phyloP scores from a whole-genome alignment of 2,329 filamentous ascomycete species.

The Colletotrichum eremochloae region DNA sequence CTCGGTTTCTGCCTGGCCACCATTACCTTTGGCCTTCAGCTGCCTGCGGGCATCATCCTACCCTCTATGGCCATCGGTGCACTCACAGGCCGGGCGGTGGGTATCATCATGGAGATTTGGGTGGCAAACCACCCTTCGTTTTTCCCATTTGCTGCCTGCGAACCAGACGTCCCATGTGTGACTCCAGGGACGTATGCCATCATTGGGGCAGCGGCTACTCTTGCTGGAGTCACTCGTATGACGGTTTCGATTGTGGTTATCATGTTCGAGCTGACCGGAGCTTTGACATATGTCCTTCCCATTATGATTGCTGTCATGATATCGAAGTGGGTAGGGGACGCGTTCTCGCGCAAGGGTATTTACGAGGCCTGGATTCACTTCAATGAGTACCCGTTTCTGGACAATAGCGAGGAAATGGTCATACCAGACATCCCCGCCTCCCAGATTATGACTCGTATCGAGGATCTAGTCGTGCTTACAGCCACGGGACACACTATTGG shows the following conservation, averaged over 20 bases:
- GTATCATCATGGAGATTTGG: constrained; percentile 90
- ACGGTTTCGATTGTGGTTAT: constrained; percentile 99
- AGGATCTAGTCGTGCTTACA: constrained; percentile 89
- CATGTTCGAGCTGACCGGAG: constrained; percentile 98
- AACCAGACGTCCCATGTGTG: constrained; percentile 88
- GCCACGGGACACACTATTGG: constrained; percentile 90
- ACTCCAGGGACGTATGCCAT: constrained; percentile 97
- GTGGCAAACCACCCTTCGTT: constrained; percentile 83
- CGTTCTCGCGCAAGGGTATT: constrained; percentile 91
- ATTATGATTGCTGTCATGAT: constrained; percentile 99
- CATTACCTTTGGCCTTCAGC: constrained; percentile 92
- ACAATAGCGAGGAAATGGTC: constrained; percentile 82
- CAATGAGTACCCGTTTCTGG: constrained; percentile 94
- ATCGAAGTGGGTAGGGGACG: constrained; percentile 97
- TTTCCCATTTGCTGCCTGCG: constrained; percentile 83
- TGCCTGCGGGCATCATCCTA: constrained; percentile 94
- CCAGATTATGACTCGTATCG: constrained; percentile 91
- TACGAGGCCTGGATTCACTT: constrained; percentile 99
- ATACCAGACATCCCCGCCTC: constrained; percentile 88
- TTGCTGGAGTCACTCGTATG: constrained; percentile 94
- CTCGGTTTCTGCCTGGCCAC: constrained; percentile 88
- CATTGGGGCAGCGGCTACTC: constrained; percentile 92
- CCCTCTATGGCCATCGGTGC: constrained; percentile 97
- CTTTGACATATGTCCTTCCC: constrained; percentile 93
- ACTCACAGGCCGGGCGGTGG: constrained; percentile 87